Evolutionary conservation across 2,329 filamentous ascomycete species (phyloP), one percentile per base, ranked within the genome.

Genomic region (Lomentospora prolificans): DNA sequence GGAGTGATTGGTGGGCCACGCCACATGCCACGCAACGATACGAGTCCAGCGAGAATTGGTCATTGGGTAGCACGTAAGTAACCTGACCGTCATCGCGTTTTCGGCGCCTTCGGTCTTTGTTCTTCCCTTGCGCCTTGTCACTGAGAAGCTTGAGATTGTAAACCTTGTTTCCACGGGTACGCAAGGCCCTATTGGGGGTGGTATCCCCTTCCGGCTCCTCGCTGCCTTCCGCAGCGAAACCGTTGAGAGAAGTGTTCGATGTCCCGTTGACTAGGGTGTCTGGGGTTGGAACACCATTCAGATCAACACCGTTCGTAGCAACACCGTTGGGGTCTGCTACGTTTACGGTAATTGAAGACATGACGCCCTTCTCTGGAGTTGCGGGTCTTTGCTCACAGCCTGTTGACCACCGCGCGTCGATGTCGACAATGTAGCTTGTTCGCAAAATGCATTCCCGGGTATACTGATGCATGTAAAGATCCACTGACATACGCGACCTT

Each of bases 81-180:
- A 81, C 72, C 58, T 64, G 70, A 61, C 70, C 75, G 60, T 73
- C 72, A 56, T 66, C 68, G 12, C 24, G 50, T 14, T 41, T 22
- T 8, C 50, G 33, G 19, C 28, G 39, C 28, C 70, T 69, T n/a
- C 50, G 10, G 17, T 36, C 27, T 33, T 33, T 33, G 25, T 36
- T 58, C 71, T 72, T 46, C 76, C 75, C 60, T 53, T 79, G 73
- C 4, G 79, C 78, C 61, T 79, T 77, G 61, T 80, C 78, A 64
- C 76, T 83, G 14, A 84, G 67, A 10, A 76, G 70, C 63, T 82
- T 84, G 36, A 84, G 65, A 60, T 85, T 85, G 63, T 85, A 85
- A 22, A 74, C 72, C 58, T 77, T 76, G 56, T 73, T 75, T 44
- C 69, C 70, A 17, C 79, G 73, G 14, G 69, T 67, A 46, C 79